A percentile compares a stretch with the other conserved stretches of the same genome.
phyloP scores from a whole-genome alignment of 1,139 yeast species.

The Kluyveromyces marxianus region DNA sequence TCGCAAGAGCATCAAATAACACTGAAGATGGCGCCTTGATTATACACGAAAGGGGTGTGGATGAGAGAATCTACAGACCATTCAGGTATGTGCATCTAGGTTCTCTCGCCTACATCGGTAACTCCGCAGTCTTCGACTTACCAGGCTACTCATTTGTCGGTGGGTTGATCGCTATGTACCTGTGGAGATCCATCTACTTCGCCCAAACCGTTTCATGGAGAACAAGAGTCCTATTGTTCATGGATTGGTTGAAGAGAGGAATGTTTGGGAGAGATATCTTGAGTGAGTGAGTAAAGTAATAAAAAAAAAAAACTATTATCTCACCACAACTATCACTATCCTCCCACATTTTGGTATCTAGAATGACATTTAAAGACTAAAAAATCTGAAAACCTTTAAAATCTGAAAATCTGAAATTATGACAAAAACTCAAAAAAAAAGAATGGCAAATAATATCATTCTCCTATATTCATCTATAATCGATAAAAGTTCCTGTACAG shows the following conservation, averaged over 20 bases:
- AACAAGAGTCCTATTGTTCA: slow-evolving; percentile 48
- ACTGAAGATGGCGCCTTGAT: slow-evolving; percentile 14
- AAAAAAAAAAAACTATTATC: no score
- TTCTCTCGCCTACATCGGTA: slow-evolving; percentile 55
- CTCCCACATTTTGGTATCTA: no score
- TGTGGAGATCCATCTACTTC: slow-evolving; percentile 61
- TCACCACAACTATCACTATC: no score
- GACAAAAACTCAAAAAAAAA: neutral
- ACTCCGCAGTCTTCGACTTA: slow-evolving; percentile 57
- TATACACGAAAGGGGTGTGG: slow-evolving; percentile 21
- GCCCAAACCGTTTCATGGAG: slow-evolving; percentile 55
- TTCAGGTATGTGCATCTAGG: slow-evolving; percentile 54
- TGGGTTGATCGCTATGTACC: slow-evolving; percentile 55
- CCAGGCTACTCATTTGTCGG: slow-evolving; percentile 52
- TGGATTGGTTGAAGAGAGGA: slow-evolving; percentile 61
- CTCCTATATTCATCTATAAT: neutral
- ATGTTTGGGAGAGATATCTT: slow-evolving; percentile 52
- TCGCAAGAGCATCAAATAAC: slow-evolving; percentile 32
- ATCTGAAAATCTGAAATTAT: no score
- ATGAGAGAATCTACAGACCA: slow-evolving; percentile 46
- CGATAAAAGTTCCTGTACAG: no score
- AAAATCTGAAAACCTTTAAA: no score
- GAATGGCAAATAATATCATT: neutral
- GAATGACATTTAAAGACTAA: no score
- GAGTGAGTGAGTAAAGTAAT: slow-evolving; percentile 28